Evolutionary conservation across 78 protist species (phyloP).

Genomic region (Dictyostelium brefeldianum): DNA sequence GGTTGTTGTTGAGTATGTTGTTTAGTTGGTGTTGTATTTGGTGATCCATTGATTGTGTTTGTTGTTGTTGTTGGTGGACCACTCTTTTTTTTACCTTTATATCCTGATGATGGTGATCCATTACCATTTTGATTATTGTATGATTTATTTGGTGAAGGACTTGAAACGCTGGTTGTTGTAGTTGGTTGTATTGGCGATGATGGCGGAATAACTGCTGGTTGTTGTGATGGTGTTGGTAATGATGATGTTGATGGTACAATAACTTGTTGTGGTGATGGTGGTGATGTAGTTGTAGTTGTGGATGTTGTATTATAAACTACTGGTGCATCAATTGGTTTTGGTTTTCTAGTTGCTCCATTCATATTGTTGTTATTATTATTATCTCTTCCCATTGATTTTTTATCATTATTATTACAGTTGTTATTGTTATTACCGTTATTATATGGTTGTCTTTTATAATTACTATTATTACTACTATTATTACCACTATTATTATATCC

Average conservation of each 20-base stretch:
- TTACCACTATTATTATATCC: background rate
- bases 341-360: background rate
- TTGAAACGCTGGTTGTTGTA: background rate
- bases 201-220: background rate
- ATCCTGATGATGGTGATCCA: slow-evolving; percentile 10
- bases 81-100: background rate
- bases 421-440: background rate
- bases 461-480: background rate
- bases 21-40: slow-evolving; percentile 6
- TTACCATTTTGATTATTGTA: background rate
- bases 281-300: background rate
- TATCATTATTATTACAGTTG: background rate
- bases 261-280: background rate
- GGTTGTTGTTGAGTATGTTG: background rate
- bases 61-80: too few relatives aligned
- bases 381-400: background rate
- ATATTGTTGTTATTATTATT: background rate
- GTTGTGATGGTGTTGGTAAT: background rate
- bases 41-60: slow-evolving; percentile 2
- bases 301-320: background rate
- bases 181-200: background rate
- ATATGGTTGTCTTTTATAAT: slow-evolving; percentile 6
- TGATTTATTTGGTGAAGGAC: slow-evolving; percentile 22
- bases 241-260: background rate
- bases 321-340: background rate